Evolutionary conservation across 2,329 filamentous ascomycete species (phyloP).

Genomic region (Tolypocladium tropicale): DNA sequence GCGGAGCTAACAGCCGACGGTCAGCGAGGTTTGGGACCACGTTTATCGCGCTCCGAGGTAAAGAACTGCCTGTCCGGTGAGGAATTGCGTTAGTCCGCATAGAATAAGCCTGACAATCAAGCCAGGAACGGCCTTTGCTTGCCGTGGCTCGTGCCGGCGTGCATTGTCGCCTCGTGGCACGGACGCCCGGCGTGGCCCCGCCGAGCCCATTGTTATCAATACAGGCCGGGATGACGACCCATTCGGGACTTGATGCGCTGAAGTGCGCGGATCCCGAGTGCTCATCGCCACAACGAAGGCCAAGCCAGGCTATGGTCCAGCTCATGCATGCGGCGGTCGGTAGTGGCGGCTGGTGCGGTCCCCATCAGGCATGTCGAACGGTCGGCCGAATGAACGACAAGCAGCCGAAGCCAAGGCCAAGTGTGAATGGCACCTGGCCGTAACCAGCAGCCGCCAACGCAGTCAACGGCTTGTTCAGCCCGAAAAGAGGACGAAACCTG

Average conservation of each 20-base stretch:
- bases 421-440: background rate
- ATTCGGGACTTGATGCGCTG: background rate
- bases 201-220: background rate
- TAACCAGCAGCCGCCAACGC: background rate
- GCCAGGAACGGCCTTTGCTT: background rate
- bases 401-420: background rate
- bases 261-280: background rate
- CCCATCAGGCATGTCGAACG: background rate
- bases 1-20: background rate
- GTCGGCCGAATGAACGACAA: background rate
- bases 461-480: background rate
- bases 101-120: background rate
- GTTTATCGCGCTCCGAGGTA: background rate
- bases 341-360: background rate
- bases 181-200: background rate
- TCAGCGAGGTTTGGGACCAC: background rate
- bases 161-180: background rate
- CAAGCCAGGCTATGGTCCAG: background rate
- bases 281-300: too few species aligned
- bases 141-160: background rate
- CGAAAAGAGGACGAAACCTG: background rate
- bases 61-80: background rate
- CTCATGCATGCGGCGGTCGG: too few species aligned
- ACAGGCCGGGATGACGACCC: background rate
- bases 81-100: background rate